A percentile compares a stretch with the other conserved stretches of the same genome.
Evolutionary conservation across 805 yeast species (phyloP).

Genomic region (Barnettozyma populi): DNA sequence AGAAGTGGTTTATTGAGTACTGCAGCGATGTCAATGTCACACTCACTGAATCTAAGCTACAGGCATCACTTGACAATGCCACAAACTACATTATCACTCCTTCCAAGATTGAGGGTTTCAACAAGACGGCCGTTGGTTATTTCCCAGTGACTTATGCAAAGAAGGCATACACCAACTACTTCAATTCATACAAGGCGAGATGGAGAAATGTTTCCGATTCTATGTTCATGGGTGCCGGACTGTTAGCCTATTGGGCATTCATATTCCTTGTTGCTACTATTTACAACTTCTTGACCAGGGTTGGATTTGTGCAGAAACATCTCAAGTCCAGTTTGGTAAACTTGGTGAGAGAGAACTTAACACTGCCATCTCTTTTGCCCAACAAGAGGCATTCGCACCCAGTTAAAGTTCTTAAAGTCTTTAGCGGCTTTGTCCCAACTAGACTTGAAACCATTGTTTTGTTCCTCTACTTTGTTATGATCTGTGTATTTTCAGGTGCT

Average conservation of each 20-base stretch:
- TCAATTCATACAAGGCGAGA: conserved; percentile 25
- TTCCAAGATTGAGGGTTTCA: conserved; percentile 29
- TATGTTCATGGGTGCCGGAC: conserved; percentile 40
- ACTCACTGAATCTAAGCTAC: conserved; percentile 32
- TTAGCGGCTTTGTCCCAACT: conserved; percentile 23
- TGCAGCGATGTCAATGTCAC: conserved; percentile 20
- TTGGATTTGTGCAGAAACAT: conserved; percentile 14
- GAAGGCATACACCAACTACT: conserved; percentile 23
- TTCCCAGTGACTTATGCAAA: conserved; percentile 33
- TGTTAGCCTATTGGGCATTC: conserved; percentile 44
- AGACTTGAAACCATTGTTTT: conserved; percentile 26
- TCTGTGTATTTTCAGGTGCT: conserved; percentile 13
- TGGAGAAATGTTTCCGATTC: conserved; percentile 35
- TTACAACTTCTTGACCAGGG: conserved; percentile 17
- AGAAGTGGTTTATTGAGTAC: conserved; percentile 22
- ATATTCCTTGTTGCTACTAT: conserved; percentile 38
- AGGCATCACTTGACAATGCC: conserved; percentile 39
- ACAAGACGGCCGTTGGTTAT: conserved; percentile 27
- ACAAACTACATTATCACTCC: conserved; percentile 35
- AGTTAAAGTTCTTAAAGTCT: conserved; percentile 6
- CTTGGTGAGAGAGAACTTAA: conserved; percentile 13
- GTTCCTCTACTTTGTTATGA: conserved; percentile 29
- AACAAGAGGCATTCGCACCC: conserved; percentile 21
- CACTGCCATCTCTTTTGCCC: conserved; percentile 13
- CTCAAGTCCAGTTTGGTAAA: conserved; percentile 14